Evolutionary conservation across 345 rosid species (phyloP).

Genomic region (Arabidopsis arenosa): DNA sequence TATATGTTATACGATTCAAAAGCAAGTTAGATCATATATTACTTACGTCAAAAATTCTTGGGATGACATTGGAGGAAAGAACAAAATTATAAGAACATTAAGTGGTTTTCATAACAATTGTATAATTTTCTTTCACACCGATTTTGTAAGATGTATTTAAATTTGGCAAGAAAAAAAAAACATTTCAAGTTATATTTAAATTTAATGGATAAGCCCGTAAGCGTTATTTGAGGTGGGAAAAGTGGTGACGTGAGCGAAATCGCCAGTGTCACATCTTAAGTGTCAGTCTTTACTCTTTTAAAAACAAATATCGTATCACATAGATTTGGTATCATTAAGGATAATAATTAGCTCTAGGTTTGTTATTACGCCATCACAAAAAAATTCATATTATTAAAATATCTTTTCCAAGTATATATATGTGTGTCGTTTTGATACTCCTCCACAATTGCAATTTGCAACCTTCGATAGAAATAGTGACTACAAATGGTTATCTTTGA

Average conservation of each 20-base stretch:
- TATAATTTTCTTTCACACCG: neutral
- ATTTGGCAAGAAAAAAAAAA: neutral
- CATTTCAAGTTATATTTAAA: neutral
- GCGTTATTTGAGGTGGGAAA: constrained; percentile 17
- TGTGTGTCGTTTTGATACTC: constrained; percentile 31
- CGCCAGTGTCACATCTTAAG: constrained; percentile 46
- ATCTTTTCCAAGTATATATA: neutral
- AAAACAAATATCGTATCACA: constrained; percentile 38
- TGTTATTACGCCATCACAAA: constrained; percentile 29
- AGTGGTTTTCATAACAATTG: neutral
- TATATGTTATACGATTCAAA: neutral
- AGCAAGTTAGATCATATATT: too few relatives aligned
- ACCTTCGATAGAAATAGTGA: constrained; percentile 37
- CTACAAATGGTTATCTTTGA: constrained; percentile 53
- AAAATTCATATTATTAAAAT: constrained; percentile 1
- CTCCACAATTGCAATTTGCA: constrained; percentile 1
- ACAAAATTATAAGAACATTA: neutral
- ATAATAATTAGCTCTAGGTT: constrained; percentile 43
- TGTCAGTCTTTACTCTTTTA: constrained; percentile 30
- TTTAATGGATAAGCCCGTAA: neutral
- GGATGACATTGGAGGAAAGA: neutral
- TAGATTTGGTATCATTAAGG: constrained; percentile 51
- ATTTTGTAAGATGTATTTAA: neutral
- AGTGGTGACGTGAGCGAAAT: constrained; percentile 46
- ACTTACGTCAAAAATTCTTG: neutral